A percentile compares a stretch with the other conserved stretches of the same genome.
Conservation (phyloP, 306 rosid species). For the Calophaca sinica region DNA sequence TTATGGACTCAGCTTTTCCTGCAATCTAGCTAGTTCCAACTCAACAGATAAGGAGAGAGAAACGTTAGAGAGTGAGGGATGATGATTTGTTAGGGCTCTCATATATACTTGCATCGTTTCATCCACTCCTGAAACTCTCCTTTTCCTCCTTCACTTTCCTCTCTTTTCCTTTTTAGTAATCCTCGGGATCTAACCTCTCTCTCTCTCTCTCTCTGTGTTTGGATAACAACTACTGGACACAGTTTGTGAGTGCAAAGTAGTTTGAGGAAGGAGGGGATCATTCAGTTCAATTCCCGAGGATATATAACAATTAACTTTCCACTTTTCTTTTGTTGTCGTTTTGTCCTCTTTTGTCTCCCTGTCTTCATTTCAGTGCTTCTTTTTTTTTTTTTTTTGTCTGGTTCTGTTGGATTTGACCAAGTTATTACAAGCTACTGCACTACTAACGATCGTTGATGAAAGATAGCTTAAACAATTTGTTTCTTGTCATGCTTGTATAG, state of each 20-base stretch:
- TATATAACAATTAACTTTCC: slow-evolving; percentile 29
- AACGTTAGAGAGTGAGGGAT: slow-evolving; percentile 23
- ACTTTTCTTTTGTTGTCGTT: slow-evolving; percentile 43
- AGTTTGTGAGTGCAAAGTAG: not conserved
- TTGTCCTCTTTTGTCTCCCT: slow-evolving; percentile 34
- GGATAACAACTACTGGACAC: slow-evolving; percentile 2
- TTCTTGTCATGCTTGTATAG: not conserved
- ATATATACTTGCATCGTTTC: slow-evolving; percentile 42
- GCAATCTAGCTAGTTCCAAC: slow-evolving; percentile 64
- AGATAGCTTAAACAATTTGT: slow-evolving; percentile 1
- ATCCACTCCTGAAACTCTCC: slow-evolving; percentile 29
- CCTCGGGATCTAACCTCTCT: slow-evolving; percentile 75
- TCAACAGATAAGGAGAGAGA: slow-evolving; percentile 62
- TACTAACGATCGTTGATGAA: slow-evolving; percentile 30
- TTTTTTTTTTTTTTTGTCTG: slow-evolving; percentile 48
- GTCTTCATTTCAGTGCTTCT: slow-evolving; percentile 36
- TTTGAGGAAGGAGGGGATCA: slow-evolving; percentile 4
- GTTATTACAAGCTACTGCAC: not conserved
- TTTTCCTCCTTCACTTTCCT: slow-evolving; percentile 28
- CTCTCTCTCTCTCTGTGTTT: slow-evolving; percentile 9
- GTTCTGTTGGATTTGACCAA: slow-evolving; percentile 45
- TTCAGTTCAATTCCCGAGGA: slow-evolving; percentile 72
- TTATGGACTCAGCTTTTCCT: slow-evolving; percentile 64
- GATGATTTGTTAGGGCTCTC: slow-evolving; percentile 63
- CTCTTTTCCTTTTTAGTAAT: slow-evolving; percentile 20